Evolutionary conservation across 2,329 filamentous ascomycete species (phyloP).

Genomic region (Stemphylium beticola): DNA sequence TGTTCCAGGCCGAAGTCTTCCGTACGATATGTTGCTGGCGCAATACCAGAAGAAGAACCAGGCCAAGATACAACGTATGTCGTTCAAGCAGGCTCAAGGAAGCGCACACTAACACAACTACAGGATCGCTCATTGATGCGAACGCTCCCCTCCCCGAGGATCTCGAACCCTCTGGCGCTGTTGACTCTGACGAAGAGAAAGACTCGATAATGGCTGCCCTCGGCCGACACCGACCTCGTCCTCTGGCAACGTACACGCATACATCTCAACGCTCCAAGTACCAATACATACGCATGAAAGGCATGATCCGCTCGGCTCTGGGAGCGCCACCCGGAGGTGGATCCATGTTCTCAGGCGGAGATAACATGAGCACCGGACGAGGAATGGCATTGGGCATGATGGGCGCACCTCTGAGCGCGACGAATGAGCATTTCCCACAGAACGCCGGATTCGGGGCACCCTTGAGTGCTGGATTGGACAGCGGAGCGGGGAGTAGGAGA

Average conservation of each 20-base stretch:
- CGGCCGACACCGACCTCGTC: conserved; percentile 76
- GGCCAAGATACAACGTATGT: conserved; percentile 92
- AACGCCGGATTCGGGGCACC: conserved; percentile 37
- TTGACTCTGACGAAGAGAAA: conserved; percentile 95
- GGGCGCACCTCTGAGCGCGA: conserved; percentile 39
- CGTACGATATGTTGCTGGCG: conserved; percentile 85
- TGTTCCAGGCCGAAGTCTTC: conserved; percentile 83
- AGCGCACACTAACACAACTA: conserved; percentile 7
- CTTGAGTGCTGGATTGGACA: conserved; percentile 41
- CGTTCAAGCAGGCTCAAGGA: background rate
- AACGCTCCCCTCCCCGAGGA: conserved; percentile 90
- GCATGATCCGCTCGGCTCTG: conserved; percentile 66
- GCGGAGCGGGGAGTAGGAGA: conserved; percentile 32
- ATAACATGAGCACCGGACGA: conserved; percentile 30
- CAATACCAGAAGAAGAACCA: conserved; percentile 90
- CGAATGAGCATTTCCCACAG: conserved; percentile 39
- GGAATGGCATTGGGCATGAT: conserved; percentile 41
- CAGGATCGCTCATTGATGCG: conserved; percentile 92
- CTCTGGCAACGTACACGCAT: conserved; percentile 69
- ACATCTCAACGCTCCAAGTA: conserved; percentile 62
- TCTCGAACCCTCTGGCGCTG: conserved; percentile 69
- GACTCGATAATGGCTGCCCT: conserved; percentile 83
- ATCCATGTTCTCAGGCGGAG: conserved; percentile 31
- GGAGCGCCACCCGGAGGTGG: conserved; percentile 50
- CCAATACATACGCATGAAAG: conserved; percentile 67